Conservation (phyloP, 208 protist genomes). For the Naegleria lovaniensis region DNA sequence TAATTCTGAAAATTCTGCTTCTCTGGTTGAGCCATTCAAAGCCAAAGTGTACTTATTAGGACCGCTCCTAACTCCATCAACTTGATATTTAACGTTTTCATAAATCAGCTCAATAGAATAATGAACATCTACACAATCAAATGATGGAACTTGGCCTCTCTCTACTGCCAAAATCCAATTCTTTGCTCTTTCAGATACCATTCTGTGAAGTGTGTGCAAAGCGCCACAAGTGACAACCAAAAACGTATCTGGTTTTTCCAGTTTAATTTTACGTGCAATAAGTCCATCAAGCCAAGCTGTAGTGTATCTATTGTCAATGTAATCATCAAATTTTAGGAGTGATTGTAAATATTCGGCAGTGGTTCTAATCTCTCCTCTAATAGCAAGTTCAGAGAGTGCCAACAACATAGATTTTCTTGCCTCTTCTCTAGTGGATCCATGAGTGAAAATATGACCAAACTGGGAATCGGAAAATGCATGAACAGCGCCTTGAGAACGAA, state of each 20-base stretch:
- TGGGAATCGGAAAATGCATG: constrained; percentile 92
- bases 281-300: constrained; percentile 75
- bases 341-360: constrained; percentile 85
- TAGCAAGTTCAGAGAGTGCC: constrained; percentile 81
- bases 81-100: constrained; percentile 63
- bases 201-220: constrained; percentile 57
- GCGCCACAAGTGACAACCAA: constrained; percentile 59
- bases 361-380: constrained; percentile 88
- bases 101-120: constrained; percentile 65
- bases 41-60: constrained; percentile 58
- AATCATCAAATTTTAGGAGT: constrained; percentile 68
- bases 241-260: constrained; percentile 29
- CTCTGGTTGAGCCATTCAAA: constrained; percentile 61
- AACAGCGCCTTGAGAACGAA: constrained; percentile 69
- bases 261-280: constrained; percentile 52
- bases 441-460: constrained; percentile 95
- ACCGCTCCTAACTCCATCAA: constrained; percentile 53
- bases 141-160: constrained; percentile 71
- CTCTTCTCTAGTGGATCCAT: constrained; percentile 78
- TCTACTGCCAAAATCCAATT: constrained; percentile 64
- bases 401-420: constrained; percentile 80
- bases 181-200: constrained; percentile 49
- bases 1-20: constrained; percentile 44
- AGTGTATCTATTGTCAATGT: constrained; percentile 64
- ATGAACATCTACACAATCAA: constrained; percentile 58